These are phyloP conservation scores for Vaccinium darrowii DNA, from an alignment of 148 eudicot genomes.

Conservation along the genomic window DNA sequence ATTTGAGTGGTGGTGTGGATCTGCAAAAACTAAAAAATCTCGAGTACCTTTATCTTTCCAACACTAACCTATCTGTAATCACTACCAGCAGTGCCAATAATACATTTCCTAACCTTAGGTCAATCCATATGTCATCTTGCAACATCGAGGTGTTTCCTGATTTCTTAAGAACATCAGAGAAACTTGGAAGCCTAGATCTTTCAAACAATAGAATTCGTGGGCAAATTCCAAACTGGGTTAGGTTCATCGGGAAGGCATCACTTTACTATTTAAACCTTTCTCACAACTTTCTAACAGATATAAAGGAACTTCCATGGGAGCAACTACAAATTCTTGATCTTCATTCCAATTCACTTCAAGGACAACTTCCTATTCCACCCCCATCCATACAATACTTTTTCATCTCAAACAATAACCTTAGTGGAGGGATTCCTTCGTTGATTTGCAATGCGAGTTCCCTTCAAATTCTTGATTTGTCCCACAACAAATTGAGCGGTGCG, in stretches of 20 bases:
- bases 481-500: constrained; percentile 25
- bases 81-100: background rate
- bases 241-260: background rate
- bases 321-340: background rate
- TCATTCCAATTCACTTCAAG: background rate
- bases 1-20: constrained; percentile 24
- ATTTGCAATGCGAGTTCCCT: constrained; percentile 26
- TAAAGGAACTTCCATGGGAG: constrained; percentile 11
- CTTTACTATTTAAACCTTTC: constrained; percentile 17
- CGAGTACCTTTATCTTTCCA: constrained; percentile 4
- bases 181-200: background rate
- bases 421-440: constrained; percentile 37
- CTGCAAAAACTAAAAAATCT: constrained; percentile 9
- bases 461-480: constrained; percentile 21
- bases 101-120: background rate
- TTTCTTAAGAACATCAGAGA: constrained; percentile 4
- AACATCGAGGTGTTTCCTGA: constrained; percentile 18
- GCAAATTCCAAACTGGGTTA: constrained; percentile 2
- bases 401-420: background rate
- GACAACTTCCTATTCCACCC: constrained; percentile 3
- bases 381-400: background rate
- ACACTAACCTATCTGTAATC: constrained; percentile 5
- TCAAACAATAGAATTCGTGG: background rate
- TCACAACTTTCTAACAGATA: constrained; percentile 21
- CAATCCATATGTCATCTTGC: constrained; percentile 14